Evolutionary conservation across 768 basidiomycete genomes (phyloP).

Genomic region (Leccinum sublutescens): DNA sequence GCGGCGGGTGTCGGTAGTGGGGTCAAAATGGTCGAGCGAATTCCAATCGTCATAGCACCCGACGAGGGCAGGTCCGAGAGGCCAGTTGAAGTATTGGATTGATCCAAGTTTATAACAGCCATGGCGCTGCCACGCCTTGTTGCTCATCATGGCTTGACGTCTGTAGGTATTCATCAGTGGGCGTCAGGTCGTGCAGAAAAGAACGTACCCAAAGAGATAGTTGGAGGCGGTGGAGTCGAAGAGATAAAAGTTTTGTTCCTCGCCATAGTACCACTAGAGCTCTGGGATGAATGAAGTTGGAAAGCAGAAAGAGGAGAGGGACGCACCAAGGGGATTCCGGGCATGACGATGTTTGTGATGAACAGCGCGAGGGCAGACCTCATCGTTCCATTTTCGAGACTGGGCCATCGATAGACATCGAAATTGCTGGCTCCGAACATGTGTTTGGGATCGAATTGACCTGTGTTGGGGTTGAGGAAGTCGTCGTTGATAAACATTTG

Average conservation of each 20-base stretch:
- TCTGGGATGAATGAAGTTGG: background rate
- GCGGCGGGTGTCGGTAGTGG: constrained; percentile 75
- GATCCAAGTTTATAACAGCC: constrained; percentile 92
- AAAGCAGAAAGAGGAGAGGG: background rate
- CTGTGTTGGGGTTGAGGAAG: constrained; percentile 70
- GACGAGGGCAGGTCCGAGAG: constrained; percentile 70
- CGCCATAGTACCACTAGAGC: constrained; percentile 76
- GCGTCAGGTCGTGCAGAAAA: background rate
- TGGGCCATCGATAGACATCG: constrained; percentile 93
- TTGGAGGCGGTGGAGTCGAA: constrained; percentile 88
- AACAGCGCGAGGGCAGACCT: constrained; percentile 76
- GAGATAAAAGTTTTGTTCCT: constrained; percentile 88
- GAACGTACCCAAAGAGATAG: constrained; percentile 79
- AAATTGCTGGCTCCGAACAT: constrained; percentile 94
- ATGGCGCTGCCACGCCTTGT: constrained; percentile 87
- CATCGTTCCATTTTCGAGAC: constrained; percentile 80
- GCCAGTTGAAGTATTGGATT: constrained; percentile 92
- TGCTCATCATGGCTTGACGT: constrained; percentile 88
- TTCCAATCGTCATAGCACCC: constrained; percentile 93
- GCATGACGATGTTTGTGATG: constrained; percentile 77
- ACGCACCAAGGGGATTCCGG: constrained; percentile 76
- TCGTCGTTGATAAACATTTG: constrained; percentile 88
- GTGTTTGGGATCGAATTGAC: constrained; percentile 75
- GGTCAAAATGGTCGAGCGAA: constrained; percentile 92
- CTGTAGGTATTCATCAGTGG: constrained; percentile 38